Conservation (phyloP, 1,284 basidiomycete species). For the Malassezia cuniculi region DNA sequence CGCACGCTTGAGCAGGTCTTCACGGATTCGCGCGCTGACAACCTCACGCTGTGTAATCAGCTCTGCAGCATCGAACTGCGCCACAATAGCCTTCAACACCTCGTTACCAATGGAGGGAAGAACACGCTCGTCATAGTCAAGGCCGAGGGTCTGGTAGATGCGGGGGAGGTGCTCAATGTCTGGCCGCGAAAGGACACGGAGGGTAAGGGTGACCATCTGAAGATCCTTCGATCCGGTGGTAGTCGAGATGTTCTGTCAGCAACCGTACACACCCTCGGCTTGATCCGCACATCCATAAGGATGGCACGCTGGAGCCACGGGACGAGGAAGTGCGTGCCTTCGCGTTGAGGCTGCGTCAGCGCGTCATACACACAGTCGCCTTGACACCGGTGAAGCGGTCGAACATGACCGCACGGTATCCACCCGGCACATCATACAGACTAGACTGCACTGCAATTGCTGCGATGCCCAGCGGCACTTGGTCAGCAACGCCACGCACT, state of each 20-base stretch:
- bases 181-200: slow-evolving; percentile 86
- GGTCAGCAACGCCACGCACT: slow-evolving; percentile 5
- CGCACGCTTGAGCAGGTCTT: slow-evolving; percentile 81
- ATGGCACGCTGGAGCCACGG: slow-evolving; percentile 84
- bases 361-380: slow-evolving; percentile 9
- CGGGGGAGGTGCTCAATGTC: slow-evolving; percentile 74
- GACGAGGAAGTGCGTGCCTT: slow-evolving; percentile 95
- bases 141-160: slow-evolving; percentile 86
- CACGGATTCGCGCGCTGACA: slow-evolving; percentile 79
- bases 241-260: slow-evolving; percentile 67
- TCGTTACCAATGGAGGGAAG: slow-evolving; percentile 69
- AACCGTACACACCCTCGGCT: slow-evolving; percentile 54
- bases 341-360: slow-evolving; percentile 17
- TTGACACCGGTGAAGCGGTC: slow-evolving; percentile 85
- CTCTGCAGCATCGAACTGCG: slow-evolving; percentile 96
- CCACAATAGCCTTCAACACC: slow-evolving; percentile 86
- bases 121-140: slow-evolving; percentile 95
- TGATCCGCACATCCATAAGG: slow-evolving; percentile 92
- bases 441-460: slow-evolving; percentile 44
- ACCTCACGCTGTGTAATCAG: slow-evolving; percentile 60
- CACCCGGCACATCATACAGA: slow-evolving; percentile 48
- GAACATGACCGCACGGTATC: slow-evolving; percentile 93
- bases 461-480: slow-evolving; percentile 42
- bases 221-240: slow-evolving; percentile 89
- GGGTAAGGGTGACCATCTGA: slow-evolving; percentile 85